phyloP scores from a whole-genome alignment of 106 monocot species.

The Ottelia alismoides region DNA sequence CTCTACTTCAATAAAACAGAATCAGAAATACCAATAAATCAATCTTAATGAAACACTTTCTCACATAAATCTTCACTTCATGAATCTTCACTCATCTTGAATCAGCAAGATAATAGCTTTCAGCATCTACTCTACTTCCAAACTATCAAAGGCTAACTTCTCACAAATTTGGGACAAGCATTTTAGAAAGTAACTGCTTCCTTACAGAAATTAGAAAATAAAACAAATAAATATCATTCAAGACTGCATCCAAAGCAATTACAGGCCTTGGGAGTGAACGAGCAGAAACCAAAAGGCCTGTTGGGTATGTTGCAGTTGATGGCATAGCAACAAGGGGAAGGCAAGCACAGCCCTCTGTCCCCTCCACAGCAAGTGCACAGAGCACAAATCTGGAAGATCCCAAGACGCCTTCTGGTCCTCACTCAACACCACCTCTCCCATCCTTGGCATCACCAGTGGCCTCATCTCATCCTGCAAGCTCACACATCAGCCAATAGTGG shows the following conservation, averaged over 20 bases:
- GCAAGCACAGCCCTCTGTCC: slow-evolving; percentile 54
- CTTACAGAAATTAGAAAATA: too few relatives aligned
- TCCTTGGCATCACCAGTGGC: slow-evolving; percentile 4
- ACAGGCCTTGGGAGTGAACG: slow-evolving; percentile 82
- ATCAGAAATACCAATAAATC: too few relatives aligned
- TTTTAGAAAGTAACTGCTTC: too few relatives aligned
- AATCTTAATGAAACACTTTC: too few relatives aligned
- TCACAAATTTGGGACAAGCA: too few relatives aligned
- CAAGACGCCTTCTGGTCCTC: slow-evolving; percentile 33
- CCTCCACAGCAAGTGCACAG: slow-evolving; percentile 97
- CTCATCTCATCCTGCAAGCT: too few relatives aligned
- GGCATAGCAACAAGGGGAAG: slow-evolving; percentile 92
- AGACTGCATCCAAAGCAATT: slow-evolving; percentile 81
- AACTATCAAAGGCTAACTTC: too few relatives aligned
- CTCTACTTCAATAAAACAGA: too few relatives aligned
- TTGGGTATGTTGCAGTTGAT: slow-evolving; percentile 99
- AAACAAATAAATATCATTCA: slow-evolving; percentile 14
- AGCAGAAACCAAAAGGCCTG: slow-evolving; percentile 85
- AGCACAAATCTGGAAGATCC: slow-evolving; percentile 80
- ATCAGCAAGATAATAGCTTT: too few relatives aligned
- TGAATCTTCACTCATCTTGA: too few relatives aligned
- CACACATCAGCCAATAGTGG: slow-evolving; percentile 4
- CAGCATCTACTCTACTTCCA: too few relatives aligned
- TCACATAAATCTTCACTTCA: too few relatives aligned
- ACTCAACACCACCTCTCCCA: slow-evolving; percentile 8